phyloP scores from a whole-genome alignment of 75 land plant genomes.

The Pseudotsuga menziesii region DNA sequence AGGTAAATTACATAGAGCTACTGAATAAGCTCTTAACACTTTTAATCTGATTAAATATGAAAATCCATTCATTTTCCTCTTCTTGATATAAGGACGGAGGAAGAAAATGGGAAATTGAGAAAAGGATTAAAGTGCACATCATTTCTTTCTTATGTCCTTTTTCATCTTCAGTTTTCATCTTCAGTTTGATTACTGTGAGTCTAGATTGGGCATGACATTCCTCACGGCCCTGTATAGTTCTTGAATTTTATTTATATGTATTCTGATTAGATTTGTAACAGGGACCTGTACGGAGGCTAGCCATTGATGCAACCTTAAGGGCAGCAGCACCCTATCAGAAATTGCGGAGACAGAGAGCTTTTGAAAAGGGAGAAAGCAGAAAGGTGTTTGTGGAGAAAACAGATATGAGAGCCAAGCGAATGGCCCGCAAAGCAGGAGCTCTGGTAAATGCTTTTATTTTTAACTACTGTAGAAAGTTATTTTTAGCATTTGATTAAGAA shows the following conservation, averaged over 20 bases:
- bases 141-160: not conserved
- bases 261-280: slow-evolving; percentile 19
- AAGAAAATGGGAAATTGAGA: not conserved
- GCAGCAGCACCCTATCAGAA: slow-evolving; percentile 99
- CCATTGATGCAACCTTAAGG: slow-evolving; percentile 98
- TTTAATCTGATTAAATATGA: not conserved
- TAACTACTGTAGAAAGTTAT: not conserved
- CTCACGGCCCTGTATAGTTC: not conserved
- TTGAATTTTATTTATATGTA: not conserved
- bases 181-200: not conserved
- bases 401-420: slow-evolving; percentile 92
- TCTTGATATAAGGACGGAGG: not conserved
- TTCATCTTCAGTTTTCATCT: not conserved
- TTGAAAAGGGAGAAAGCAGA: slow-evolving; percentile 30
- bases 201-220: not conserved
- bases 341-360: slow-evolving; percentile 68
- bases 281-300: slow-evolving; percentile 91
- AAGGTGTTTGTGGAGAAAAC: slow-evolving; percentile 93
- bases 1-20: not conserved
- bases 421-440: slow-evolving; percentile 99
- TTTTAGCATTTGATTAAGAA: not conserved
- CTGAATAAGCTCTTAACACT: not conserved
- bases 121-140: not conserved
- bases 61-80: not conserved
- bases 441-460: slow-evolving; percentile 42